Evolutionary conservation across 208 protist genomes (phyloP).

Genomic region (Crithidia bombi): DNA sequence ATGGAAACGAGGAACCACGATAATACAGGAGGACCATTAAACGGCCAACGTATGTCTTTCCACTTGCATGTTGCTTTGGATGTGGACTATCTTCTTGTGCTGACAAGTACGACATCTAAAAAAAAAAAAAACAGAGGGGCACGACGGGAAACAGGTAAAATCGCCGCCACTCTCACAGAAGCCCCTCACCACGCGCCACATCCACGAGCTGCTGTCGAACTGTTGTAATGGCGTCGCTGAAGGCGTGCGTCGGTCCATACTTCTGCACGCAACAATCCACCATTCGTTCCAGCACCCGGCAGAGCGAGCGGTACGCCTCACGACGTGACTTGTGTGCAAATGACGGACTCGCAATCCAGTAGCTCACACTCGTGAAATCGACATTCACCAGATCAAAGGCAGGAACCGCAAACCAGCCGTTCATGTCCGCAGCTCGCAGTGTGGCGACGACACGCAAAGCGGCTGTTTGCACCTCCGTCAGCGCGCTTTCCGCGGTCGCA

Average conservation of each 20-base stretch:
- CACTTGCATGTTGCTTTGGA: too few relatives aligned
- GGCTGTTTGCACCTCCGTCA: slow-evolving; percentile 43
- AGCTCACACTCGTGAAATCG: slow-evolving; percentile 70
- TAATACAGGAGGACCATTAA: too few relatives aligned
- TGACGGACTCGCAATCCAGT: slow-evolving; percentile 49
- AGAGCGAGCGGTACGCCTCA: slow-evolving; percentile 69
- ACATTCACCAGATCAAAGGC: slow-evolving; percentile 79
- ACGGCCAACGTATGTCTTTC: too few relatives aligned
- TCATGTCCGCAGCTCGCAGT: slow-evolving; percentile 53
- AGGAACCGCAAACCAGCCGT: slow-evolving; percentile 81
- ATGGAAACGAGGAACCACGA: too few relatives aligned
- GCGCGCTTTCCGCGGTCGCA: neutral
- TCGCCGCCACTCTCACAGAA: slow-evolving; percentile 21
- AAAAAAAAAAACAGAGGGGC: slow-evolving; percentile 5
- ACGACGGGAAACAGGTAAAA: too few relatives aligned
- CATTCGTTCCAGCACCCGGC: slow-evolving; percentile 78
- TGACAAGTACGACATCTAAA: neutral
- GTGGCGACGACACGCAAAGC: slow-evolving; percentile 53
- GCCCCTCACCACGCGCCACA: slow-evolving; percentile 50
- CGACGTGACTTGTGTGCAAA: slow-evolving; percentile 68
- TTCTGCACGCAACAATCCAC: slow-evolving; percentile 77
- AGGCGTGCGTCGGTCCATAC: slow-evolving; percentile 76
- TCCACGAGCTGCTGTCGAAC: slow-evolving; percentile 76
- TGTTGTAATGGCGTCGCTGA: slow-evolving; percentile 65
- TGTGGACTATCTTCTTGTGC: too few relatives aligned